Evolutionary conservation across 768 basidiomycete species (phyloP).

Genomic region (Podaxis rugospora): DNA sequence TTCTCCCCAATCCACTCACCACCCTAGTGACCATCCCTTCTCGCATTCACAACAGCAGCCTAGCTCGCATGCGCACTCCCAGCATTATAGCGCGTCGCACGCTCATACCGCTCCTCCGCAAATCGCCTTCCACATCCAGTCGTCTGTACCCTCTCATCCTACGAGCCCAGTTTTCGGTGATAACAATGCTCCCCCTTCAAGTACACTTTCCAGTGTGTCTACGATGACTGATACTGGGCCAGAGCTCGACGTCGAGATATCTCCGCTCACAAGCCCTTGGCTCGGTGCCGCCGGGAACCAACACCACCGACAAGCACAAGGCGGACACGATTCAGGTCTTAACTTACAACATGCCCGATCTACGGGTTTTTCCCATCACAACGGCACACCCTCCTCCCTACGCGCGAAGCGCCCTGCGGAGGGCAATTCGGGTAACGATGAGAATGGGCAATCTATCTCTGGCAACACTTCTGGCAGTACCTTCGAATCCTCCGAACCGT

Average conservation of each 20-base stretch:
- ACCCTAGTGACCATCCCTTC: conserved; percentile 2
- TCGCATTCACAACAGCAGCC: conserved; percentile 12
- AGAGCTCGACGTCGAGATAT: conserved; percentile 70
- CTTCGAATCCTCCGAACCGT: conserved; percentile 3
- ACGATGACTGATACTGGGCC: conserved; percentile 33
- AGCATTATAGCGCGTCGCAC: conserved; percentile 4
- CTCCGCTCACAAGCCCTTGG: conserved; percentile 80
- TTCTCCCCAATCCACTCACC: conserved; percentile 7
- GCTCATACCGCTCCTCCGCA: conserved; percentile 51
- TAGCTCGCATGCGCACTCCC: conserved; percentile 16
- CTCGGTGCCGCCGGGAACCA: conserved; percentile 43
- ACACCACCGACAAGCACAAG: neutral
- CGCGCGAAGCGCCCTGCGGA: conserved; percentile 2
- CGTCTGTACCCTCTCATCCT: conserved; percentile 9
- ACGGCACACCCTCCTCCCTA: neutral
- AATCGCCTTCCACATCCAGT: conserved; percentile 50
- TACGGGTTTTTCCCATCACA: neutral
- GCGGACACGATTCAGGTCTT: neutral
- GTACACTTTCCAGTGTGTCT: conserved; percentile 7
- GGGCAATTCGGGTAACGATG: neutral
- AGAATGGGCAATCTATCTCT: neutral
- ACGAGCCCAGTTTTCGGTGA: conserved; percentile 15
- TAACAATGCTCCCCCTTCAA: conserved; percentile 28
- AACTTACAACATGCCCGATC: neutral
- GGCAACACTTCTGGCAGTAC: neutral